Evolutionary conservation across 106 monocot genomes (phyloP).

Genomic region (Platanthera zijinensis): DNA sequence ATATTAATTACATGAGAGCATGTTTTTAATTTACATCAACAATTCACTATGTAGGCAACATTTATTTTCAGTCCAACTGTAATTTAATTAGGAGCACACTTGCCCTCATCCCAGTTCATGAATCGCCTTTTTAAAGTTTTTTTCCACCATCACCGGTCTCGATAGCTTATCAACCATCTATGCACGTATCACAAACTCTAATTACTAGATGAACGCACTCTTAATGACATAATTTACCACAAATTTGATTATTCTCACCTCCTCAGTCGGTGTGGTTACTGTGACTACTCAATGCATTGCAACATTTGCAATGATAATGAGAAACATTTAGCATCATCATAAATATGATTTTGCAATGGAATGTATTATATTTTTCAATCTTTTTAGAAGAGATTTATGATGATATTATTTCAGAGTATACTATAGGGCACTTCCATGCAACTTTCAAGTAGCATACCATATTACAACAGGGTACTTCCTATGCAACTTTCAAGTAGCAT

Average conservation of each 20-base stretch:
- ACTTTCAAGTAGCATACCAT: constrained; percentile 31
- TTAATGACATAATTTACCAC: background rate
- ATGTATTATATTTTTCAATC: background rate
- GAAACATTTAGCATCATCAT: background rate
- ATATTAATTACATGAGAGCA: constrained; percentile 2
- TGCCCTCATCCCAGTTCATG: constrained; percentile 58
- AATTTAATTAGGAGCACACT: background rate
- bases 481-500: constrained; percentile 1
- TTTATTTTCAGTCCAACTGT: background rate
- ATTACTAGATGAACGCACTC: no score
- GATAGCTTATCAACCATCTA: constrained; percentile 53
- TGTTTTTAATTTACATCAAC: background rate
- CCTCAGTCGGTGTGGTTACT: constrained; percentile 39
- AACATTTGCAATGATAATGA: background rate
- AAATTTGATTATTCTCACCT: constrained; percentile 20
- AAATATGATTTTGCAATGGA: background rate
- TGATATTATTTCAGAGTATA: background rate
- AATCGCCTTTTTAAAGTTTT: constrained; percentile 51
- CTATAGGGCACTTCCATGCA: background rate
- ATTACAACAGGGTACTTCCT: background rate
- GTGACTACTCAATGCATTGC: constrained; percentile 32
- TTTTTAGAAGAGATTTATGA: background rate
- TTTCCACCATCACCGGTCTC: constrained; percentile 50
- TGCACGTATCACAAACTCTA: background rate
- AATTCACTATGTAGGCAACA: background rate